Evolutionary conservation across 331 rosid species (phyloP).

Genomic region (Dryas integrifolia): DNA sequence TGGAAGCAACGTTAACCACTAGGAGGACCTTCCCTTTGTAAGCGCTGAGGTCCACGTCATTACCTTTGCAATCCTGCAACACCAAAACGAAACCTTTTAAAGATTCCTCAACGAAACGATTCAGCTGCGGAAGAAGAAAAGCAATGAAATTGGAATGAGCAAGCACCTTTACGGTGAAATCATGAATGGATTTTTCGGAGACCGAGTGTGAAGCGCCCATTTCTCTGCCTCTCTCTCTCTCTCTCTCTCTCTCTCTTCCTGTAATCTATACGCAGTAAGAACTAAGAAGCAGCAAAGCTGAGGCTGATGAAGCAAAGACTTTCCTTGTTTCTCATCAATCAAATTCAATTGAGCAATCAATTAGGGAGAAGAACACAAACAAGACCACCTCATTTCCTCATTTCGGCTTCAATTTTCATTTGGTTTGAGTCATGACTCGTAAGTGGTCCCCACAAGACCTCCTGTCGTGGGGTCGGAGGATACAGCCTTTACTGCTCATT

Average conservation of each 20-base stretch:
- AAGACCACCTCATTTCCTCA: too few species aligned
- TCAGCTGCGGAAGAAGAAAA: not conserved
- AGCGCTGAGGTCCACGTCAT: slow-evolving; percentile 60
- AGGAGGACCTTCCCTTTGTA: slow-evolving; percentile 83
- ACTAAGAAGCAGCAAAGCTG: too few species aligned
- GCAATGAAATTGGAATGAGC: not conserved
- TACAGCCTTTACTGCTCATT: too few species aligned
- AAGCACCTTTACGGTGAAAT: slow-evolving; percentile 72
- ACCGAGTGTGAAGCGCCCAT: slow-evolving; percentile 81
- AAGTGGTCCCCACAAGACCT: too few species aligned
- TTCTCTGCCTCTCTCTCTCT: not conserved
- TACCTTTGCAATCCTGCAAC: slow-evolving; percentile 64
- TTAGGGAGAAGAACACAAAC: too few species aligned
- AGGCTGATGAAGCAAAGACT: too few species aligned
- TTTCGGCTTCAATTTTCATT: too few species aligned
- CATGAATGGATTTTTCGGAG: slow-evolving; percentile 62
- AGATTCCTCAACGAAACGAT: not conserved
- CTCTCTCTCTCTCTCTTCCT: not conserved
- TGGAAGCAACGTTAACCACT: slow-evolving; percentile 88
- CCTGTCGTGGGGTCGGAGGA: too few species aligned
- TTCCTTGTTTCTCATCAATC: too few species aligned
- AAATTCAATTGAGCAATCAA: too few species aligned
- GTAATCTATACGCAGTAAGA: too few species aligned
- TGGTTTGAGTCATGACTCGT: too few species aligned
- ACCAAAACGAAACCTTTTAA: not conserved